Conservation (phyloP, 768 basidiomycete genomes). For the Tricholoma saponaceum region DNA sequence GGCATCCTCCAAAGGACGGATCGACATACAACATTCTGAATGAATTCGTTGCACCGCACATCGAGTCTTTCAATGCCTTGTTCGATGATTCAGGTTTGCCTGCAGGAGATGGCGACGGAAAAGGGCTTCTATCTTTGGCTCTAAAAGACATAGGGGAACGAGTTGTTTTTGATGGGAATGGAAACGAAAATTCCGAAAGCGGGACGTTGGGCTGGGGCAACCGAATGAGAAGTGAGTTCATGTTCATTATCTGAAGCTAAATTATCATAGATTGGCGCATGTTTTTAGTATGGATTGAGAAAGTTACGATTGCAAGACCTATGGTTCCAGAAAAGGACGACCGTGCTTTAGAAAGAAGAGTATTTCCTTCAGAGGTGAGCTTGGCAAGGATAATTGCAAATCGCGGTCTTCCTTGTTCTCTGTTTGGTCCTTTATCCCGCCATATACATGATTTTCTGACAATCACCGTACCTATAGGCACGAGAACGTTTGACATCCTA, state of each 20-base stretch:
- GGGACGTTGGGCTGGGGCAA: slow-evolving; percentile 69
- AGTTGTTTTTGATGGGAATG: slow-evolving; percentile 86
- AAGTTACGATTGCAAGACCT: slow-evolving; percentile 78
- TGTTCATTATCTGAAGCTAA: neutral
- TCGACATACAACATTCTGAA: slow-evolving; percentile 80
- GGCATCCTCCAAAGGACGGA: slow-evolving; percentile 64
- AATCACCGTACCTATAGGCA: slow-evolving; percentile 48
- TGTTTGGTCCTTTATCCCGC: neutral
- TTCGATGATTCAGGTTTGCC: slow-evolving; percentile 90
- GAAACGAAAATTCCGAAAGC: slow-evolving; percentile 47
- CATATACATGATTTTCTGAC: slow-evolving; percentile 7
- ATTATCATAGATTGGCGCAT: neutral
- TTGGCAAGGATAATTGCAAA: slow-evolving; percentile 8
- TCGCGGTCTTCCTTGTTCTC: neutral
- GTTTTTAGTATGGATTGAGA: slow-evolving; percentile 84
- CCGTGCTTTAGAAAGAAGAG: slow-evolving; percentile 65
- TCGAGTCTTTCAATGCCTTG: slow-evolving; percentile 94
- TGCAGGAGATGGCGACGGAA: slow-evolving; percentile 68
- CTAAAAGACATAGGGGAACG: slow-evolving; percentile 85
- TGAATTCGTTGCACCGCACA: slow-evolving; percentile 89
- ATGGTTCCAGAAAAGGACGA: slow-evolving; percentile 84
- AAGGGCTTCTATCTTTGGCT: slow-evolving; percentile 74
- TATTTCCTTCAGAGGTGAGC: slow-evolving; percentile 85
- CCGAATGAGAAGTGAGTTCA: slow-evolving; percentile 72
- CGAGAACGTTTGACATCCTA: slow-evolving; percentile 93